A percentile compares a stretch with the other conserved stretches of the same genome.
phyloP scores from a whole-genome alignment of 331 rosid species.

The Quercus tomentella region DNA sequence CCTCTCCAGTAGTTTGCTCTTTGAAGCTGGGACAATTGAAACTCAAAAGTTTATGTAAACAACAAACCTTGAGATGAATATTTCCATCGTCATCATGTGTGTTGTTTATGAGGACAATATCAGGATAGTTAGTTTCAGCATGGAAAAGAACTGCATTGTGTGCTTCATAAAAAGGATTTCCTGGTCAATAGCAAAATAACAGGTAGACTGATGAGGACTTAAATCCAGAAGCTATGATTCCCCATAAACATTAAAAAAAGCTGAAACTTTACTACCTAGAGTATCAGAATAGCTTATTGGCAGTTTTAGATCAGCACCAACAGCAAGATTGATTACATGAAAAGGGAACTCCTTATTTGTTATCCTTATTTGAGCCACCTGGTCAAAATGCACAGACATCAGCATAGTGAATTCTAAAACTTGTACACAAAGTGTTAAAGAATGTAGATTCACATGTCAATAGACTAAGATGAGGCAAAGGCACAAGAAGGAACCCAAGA shows the following conservation, averaged over 20 bases:
- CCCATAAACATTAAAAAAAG: slow-evolving; percentile 9
- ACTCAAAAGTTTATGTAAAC: neutral
- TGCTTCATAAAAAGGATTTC: slow-evolving; percentile 87
- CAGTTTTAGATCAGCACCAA: slow-evolving; percentile 69
- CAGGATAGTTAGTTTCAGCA: slow-evolving; percentile 68
- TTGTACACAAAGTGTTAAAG: neutral
- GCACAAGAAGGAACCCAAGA: neutral
- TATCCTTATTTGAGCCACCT: slow-evolving; percentile 86
- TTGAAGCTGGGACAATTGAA: neutral
- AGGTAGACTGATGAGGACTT: slow-evolving; percentile 24
- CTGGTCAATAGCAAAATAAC: slow-evolving; percentile 44
- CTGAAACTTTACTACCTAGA: slow-evolving; percentile 50
- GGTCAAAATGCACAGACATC: slow-evolving; percentile 27
- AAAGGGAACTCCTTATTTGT: slow-evolving; percentile 50
- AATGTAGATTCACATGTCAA: neutral
- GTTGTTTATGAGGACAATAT: slow-evolving; percentile 57
- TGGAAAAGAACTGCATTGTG: slow-evolving; percentile 40
- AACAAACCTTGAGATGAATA: slow-evolving; percentile 65
- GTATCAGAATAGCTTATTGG: slow-evolving; percentile 61
- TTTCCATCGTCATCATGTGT: slow-evolving; percentile 50
- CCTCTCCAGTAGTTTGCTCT: slow-evolving; percentile 9
- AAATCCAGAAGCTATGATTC: slow-evolving; percentile 17
- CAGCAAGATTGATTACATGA: slow-evolving; percentile 65
- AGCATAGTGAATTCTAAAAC: slow-evolving; percentile 8
- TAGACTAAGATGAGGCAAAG: neutral